Base-by-base conservation (phyloP, 2,329 filamentous ascomycete species). In the Colletotrichum zoysiae region DNA sequence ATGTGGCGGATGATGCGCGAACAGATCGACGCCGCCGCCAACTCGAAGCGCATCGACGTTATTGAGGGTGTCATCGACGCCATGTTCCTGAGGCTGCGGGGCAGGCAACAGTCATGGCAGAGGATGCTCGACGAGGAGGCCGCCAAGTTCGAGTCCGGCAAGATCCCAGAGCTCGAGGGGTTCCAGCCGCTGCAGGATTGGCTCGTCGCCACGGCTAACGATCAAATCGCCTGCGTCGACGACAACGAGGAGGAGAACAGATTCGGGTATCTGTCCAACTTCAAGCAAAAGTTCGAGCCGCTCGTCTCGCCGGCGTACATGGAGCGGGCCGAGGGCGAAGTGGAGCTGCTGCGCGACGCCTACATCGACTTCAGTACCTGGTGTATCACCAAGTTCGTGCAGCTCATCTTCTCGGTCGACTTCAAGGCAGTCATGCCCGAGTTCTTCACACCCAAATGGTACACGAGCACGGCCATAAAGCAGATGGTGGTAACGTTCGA, bases 1-100 rank as follows among this genome's bases (percentile, higher is more conserved):
- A 92, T 98, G 86, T 99, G 97, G 95, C 93, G 95, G 72, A 98
- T 99, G 95, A 86, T 99, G 74, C 91, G 93, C 75, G 95, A 99
- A 82, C 96, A 99, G 82, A 89, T 97, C 44, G 90, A 93, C 74
- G 94, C 95, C 0, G 95, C 95, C 5, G 91, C 91, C 51, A 93
- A 93, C 77, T 97, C 95, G 56, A 89, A 95, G 78, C 93, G 96
- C 63, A 89, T 91, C 67, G 96, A 98, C 79, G 95, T 99, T 0
- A 92, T 95, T 11, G 95, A 98, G 83, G 96, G 96, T 74, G 95
- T 98, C 48, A 91, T 98, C 62, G 96, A 98, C 80, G 92, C 95
- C 79, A 98, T 98, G 94, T 95, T 98, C 83, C 87, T 93, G 61
- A 91, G 95, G 18, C 88, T 99, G 53, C 93, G 95, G 75, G 85